These are phyloP conservation scores for Penicillium crustosum DNA, from an alignment of 2,329 filamentous ascomycete genomes.

Conservation along the genomic window DNA sequence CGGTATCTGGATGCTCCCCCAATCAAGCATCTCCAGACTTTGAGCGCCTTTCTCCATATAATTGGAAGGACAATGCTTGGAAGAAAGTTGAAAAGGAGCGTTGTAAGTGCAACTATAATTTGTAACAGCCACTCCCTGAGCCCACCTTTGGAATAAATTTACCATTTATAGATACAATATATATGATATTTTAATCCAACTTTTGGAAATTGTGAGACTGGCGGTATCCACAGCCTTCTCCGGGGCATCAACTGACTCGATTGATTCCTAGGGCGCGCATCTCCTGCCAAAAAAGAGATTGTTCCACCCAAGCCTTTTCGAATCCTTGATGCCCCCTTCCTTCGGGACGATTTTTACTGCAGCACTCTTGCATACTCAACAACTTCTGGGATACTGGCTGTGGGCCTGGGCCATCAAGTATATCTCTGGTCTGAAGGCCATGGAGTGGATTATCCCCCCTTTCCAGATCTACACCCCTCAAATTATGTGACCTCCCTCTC, in stretches of 20 bases:
- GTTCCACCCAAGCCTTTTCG: slow-evolving; percentile 76
- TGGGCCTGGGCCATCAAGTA: slow-evolving; percentile 75
- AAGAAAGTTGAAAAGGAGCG: slow-evolving; percentile 30
- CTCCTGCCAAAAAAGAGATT: slow-evolving; percentile 36
- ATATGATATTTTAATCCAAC: background rate
- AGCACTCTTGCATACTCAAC: slow-evolving; percentile 82
- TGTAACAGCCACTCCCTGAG: background rate
- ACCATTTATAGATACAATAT: slow-evolving; percentile 5
- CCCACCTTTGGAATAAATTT: slow-evolving; percentile 5
- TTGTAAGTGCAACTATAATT: slow-evolving; percentile 33
- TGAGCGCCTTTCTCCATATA: slow-evolving; percentile 35
- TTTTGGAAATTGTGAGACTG: slow-evolving; percentile 3
- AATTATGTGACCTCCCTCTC: slow-evolving; percentile 77
- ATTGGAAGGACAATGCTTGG: slow-evolving; percentile 45
- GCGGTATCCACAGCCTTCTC: background rate
- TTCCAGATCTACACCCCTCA: slow-evolving; percentile 49
- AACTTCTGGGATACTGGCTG: slow-evolving; percentile 72
- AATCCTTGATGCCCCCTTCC: slow-evolving; percentile 80
- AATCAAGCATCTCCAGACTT: slow-evolving; percentile 28
- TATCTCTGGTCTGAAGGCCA: slow-evolving; percentile 84
- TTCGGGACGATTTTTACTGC: slow-evolving; percentile 97
- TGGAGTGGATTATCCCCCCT: slow-evolving; percentile 63
- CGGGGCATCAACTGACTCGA: slow-evolving; percentile 15
- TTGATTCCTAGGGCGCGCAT: slow-evolving; percentile 26
- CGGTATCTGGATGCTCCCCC: slow-evolving; percentile 20